Evolutionary conservation across 1,139 yeast species (phyloP).

Genomic region (Yamadazyma triangularis): DNA sequence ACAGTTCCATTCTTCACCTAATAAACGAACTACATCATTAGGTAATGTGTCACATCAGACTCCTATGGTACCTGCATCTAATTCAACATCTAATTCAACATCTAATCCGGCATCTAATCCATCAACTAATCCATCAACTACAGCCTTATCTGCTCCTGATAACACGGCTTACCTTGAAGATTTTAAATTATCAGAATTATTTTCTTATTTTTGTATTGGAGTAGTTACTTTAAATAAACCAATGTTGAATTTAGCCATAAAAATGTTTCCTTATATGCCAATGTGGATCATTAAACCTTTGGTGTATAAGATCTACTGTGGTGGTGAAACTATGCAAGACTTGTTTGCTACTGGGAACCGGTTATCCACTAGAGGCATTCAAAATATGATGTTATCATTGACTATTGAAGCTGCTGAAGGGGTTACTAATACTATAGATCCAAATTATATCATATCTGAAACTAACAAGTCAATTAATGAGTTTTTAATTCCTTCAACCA

Average conservation of each 20-base stretch:
- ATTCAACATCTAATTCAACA: too few relatives aligned
- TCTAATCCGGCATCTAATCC: too few relatives aligned
- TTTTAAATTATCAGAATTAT: constrained; percentile 38
- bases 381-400: constrained; percentile 90
- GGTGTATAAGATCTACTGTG: constrained; percentile 83
- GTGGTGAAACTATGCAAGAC: constrained; percentile 75
- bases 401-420: constrained; percentile 95
- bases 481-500: constrained; percentile 69
- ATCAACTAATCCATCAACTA: too few relatives aligned
- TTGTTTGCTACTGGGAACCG: constrained; percentile 67
- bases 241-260: constrained; percentile 55
- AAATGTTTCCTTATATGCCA: constrained; percentile 73
- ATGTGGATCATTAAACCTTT: constrained; percentile 62
- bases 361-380: constrained; percentile 68
- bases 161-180: constrained; percentile 23
- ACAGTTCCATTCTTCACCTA: neutral
- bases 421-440: constrained; percentile 49
- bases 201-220: constrained; percentile 66
- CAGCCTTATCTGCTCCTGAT: too few relatives aligned
- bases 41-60: too few relatives aligned
- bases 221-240: constrained; percentile 61
- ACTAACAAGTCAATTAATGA: constrained; percentile 65
- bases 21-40: neutral
- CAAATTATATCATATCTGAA: constrained; percentile 59
- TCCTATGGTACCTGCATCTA: too few relatives aligned